Evolutionary conservation across 2,329 filamentous ascomycete species (phyloP), one percentile per base, ranked within the genome.

Genomic region (Colletotrichum kahawae): DNA sequence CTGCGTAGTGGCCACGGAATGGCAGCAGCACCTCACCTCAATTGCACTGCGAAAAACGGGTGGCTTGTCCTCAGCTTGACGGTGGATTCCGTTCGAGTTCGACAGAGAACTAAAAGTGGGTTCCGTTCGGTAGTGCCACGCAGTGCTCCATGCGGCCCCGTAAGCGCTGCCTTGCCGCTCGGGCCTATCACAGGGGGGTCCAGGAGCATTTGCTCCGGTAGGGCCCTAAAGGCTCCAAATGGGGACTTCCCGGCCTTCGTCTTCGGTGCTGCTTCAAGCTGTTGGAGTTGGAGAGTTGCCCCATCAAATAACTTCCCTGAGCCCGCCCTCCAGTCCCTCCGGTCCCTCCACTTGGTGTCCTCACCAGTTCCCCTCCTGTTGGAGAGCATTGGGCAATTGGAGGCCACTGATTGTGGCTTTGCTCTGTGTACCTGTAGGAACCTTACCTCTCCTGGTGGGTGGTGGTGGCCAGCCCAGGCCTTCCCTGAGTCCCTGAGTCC

Each of bases 171-270:
- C 69, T 73, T 75, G 69, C 73, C 73, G 59, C 76, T 51, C 36
- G 27, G 59, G 48, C 74, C 76, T 77, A 66, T 72, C 65, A 76
- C 63, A 75, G 62, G 69, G 69, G 59, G 48, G 38, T 12, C 1
- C 1, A 64, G 76, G 74, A 76, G 70, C 74, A 56, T 74, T 77
- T 76, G 57, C 76, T 77, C 76, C 76, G 76, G 76, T 29, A 76
- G 38, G 62, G 60, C 63, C 66, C 57, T 31, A 29, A 33, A 27
- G 65, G 31, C 16, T 60, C 29, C 57, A 34, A 31, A 60, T 29
- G 60, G 57, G 63, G 48, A 48, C 62, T 33, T 9, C 64, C 64
- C 38, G 38, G 64, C 4, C 31, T n/a, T 24, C 57, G 29, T 31
- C 57, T 56, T 27, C 24, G 24, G 24, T 27, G 5, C 57, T 48